phyloP scores from a whole-genome alignment of 2,329 filamentous ascomycete genomes.

The Sclerotinia spermophila region DNA sequence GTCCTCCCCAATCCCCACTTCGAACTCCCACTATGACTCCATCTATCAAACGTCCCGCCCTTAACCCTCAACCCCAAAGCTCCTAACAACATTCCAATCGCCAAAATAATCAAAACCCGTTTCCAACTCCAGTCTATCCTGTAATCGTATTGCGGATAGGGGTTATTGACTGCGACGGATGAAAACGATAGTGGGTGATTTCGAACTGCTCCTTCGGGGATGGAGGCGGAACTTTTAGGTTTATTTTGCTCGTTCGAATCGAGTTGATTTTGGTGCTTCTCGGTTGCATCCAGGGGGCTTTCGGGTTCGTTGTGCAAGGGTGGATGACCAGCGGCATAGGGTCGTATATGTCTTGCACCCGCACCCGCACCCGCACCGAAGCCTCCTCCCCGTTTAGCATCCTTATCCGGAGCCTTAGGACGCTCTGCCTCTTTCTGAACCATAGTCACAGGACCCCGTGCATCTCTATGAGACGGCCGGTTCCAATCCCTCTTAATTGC shows the following conservation, averaged over 20 bases:
- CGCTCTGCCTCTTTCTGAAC: neutral
- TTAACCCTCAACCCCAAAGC: neutral
- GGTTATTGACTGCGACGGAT: neutral
- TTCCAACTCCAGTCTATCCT: neutral
- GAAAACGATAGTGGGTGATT: too few relatives aligned
- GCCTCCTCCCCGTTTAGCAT: neutral
- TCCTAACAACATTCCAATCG: neutral
- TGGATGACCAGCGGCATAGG: neutral
- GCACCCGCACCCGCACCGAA: neutral
- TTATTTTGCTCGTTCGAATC: neutral
- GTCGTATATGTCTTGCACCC: neutral
- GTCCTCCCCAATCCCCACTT: neutral
- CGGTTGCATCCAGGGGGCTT: neutral
- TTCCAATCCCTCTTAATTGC: neutral
- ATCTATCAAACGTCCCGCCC: neutral
- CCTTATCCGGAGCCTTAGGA: rapidly evolving
- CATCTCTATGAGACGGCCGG: too few relatives aligned
- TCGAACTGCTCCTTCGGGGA: neutral
- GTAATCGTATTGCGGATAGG: neutral
- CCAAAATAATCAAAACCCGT: neutral
- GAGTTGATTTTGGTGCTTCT: neutral
- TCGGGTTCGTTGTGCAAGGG: neutral
- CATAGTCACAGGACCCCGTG: neutral
- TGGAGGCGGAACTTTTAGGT: neutral
- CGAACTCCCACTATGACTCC: too few relatives aligned